Percentiles rank a stretch among this genome's conserved stretches.
Conservation (phyloP, 352 stramenopile species). For the Globisporangium lucens region DNA sequence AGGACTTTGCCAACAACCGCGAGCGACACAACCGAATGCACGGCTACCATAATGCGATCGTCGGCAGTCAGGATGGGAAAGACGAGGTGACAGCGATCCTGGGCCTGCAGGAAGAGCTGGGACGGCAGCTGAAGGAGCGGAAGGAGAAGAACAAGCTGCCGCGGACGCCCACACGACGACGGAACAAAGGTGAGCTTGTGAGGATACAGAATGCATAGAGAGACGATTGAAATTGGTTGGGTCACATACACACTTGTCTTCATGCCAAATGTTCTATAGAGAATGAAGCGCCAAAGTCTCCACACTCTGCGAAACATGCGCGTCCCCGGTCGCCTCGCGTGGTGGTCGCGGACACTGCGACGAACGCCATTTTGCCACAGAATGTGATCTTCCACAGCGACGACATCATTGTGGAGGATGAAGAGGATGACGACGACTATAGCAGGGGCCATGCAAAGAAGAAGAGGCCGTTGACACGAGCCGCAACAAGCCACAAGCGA, state of each 20-base stretch:
- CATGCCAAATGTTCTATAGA: background rate
- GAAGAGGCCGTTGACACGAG: background rate
- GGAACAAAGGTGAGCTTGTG: background rate
- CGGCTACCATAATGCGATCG: slow-evolving; percentile 14
- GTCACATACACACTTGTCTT: background rate
- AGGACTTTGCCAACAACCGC: slow-evolving; percentile 41
- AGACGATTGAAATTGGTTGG: background rate
- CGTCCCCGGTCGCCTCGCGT: background rate
- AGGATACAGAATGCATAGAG: background rate
- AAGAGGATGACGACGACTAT: slow-evolving; percentile 12
- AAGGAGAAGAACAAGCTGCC: background rate
- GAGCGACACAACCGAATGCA: slow-evolving; percentile 34
- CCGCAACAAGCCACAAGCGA: background rate
- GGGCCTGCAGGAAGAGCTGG: slow-evolving; percentile 4
- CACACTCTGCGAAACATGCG: background rate
- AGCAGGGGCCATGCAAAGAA: background rate
- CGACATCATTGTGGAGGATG: slow-evolving; percentile 18
- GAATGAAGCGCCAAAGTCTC: background rate
- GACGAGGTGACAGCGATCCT: slow-evolving; percentile 6
- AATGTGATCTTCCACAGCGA: slow-evolving; percentile 19
- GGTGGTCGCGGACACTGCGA: background rate
- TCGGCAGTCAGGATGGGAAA: background rate
- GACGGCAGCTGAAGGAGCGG: background rate
- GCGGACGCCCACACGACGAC: background rate
- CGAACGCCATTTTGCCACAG: slow-evolving; percentile 7